Evolutionary conservation across 305 asterid genomes (phyloP).

Genomic region (Fraxinus baroniana): DNA sequence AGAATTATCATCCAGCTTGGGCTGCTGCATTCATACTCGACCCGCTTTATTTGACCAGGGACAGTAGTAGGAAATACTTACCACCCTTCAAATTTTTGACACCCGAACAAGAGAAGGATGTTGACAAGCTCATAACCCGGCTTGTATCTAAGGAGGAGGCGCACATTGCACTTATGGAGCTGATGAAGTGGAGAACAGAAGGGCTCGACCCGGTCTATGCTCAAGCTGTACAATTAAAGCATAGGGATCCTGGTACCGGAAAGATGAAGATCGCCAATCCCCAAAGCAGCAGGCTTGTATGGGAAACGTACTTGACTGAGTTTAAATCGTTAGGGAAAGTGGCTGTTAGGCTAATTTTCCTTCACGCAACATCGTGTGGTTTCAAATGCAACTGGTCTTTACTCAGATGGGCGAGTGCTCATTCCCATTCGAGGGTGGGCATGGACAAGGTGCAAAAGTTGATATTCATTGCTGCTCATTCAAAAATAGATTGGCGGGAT

Average conservation of each 20-base stretch:
- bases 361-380: constrained; percentile 76
- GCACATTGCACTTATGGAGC: constrained; percentile 91
- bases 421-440: constrained; percentile 65
- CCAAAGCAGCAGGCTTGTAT: constrained; percentile 86
- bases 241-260: constrained; percentile 75
- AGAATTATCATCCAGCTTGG: constrained; percentile 93
- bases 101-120: constrained; percentile 92
- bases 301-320: constrained; percentile 84
- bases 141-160: constrained; percentile 88
- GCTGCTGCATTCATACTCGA: constrained; percentile 92
- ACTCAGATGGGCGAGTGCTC: constrained; percentile 59
- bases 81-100: constrained; percentile 90
- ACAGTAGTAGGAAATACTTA: constrained; percentile 72
- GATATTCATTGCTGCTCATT: constrained; percentile 79
- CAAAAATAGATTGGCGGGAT: constrained; percentile 63
- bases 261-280: constrained; percentile 88
- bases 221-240: constrained; percentile 84
- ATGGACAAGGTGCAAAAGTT: constrained; percentile 83
- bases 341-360: constrained; percentile 82
- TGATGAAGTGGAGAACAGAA: constrained; percentile 97
- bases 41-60: constrained; percentile 72
- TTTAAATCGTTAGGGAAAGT: constrained; percentile 74
- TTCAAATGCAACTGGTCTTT: constrained; percentile 58
- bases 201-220: constrained; percentile 96
- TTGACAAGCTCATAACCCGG: constrained; percentile 77